A percentile compares a stretch with the other conserved stretches of the same genome.
phyloP scores from a whole-genome alignment of 768 basidiomycete species.

The Mycena pura region DNA sequence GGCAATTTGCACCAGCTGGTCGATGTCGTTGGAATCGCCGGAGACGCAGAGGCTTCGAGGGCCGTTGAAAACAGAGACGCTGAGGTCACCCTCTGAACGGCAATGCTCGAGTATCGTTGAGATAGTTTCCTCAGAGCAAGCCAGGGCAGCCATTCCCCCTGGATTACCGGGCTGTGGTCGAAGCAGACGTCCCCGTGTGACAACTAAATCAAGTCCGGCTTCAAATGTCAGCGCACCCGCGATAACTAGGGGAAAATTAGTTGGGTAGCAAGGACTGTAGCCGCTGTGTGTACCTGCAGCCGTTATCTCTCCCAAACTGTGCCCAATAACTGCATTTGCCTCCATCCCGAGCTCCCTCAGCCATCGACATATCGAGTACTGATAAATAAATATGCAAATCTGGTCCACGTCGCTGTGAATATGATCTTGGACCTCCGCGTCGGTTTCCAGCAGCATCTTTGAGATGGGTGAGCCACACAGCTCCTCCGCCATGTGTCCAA shows the following conservation, averaged over 20 bases:
- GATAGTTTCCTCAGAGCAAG: not conserved
- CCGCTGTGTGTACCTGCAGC: constrained; percentile 17
- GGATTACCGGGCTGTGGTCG: constrained; percentile 2
- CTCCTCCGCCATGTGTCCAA: not conserved
- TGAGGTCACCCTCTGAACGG: not conserved
- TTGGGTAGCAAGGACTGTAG: not conserved
- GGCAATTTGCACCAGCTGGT: not conserved
- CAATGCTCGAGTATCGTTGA: not conserved
- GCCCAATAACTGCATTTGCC: constrained; percentile 17
- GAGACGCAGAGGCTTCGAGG: constrained; percentile 16
- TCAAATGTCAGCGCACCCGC: constrained; percentile 19
- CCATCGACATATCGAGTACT: constrained; percentile 22
- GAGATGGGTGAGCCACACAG: constrained; percentile 4
- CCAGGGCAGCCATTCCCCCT: constrained; percentile 21
- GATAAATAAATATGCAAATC: constrained; percentile 24
- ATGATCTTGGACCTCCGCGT: not conserved
- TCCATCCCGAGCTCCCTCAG: constrained; percentile 14
- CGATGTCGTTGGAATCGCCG: constrained; percentile 3
- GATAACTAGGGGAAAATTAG: not conserved
- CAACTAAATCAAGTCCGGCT: constrained; percentile 9
- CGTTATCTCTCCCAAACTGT: constrained; percentile 27
- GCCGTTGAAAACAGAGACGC: constrained; percentile 21
- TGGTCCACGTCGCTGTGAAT: constrained; percentile 19
- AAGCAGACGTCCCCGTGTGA: constrained; percentile 14
- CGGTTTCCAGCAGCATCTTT: not conserved